These are phyloP conservation scores for Amoebophrya sp. DNA, from an alignment of 169 alveolate genomes.

Conservation along the genomic window DNA sequence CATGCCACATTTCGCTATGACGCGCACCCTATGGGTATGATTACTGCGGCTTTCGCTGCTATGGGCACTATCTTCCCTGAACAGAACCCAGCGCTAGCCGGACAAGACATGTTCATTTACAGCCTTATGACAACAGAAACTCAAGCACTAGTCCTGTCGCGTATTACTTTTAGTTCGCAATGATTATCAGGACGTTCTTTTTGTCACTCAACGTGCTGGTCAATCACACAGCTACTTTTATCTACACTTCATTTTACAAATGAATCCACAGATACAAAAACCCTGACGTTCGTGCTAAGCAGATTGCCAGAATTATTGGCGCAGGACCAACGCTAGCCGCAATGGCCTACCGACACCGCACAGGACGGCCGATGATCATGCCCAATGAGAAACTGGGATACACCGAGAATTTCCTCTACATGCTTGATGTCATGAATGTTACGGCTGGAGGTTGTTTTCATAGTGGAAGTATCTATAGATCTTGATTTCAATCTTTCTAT, in stretches of 20 bases:
- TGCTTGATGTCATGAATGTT: constrained; percentile 62
- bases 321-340: constrained; percentile 63
- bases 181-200: too few relatives aligned
- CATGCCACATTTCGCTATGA: constrained; percentile 59
- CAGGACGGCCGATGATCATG: constrained; percentile 65
- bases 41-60: constrained; percentile 65
- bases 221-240: too few relatives aligned
- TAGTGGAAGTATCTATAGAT: too few relatives aligned
- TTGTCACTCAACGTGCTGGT: too few relatives aligned
- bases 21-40: constrained; percentile 79
- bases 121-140: background rate
- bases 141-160: too few relatives aligned
- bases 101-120: constrained; percentile 32
- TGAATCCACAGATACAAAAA: constrained; percentile 57
- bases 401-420: constrained; percentile 69
- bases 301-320: constrained; percentile 64
- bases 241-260: too few relatives aligned
- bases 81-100: constrained; percentile 65
- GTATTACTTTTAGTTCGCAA: too few relatives aligned
- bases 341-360: constrained; percentile 62
- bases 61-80: constrained; percentile 69
- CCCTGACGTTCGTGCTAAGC: constrained; percentile 58
- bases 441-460: too few relatives aligned
- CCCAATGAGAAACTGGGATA: constrained; percentile 54
- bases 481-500: too few relatives aligned